Percentiles rank a stretch among this genome's conserved stretches.
These are phyloP conservation scores for Talaromyces amestolkiae DNA, from an alignment of 2,329 filamentous ascomycete species.

Conservation along the genomic window DNA sequence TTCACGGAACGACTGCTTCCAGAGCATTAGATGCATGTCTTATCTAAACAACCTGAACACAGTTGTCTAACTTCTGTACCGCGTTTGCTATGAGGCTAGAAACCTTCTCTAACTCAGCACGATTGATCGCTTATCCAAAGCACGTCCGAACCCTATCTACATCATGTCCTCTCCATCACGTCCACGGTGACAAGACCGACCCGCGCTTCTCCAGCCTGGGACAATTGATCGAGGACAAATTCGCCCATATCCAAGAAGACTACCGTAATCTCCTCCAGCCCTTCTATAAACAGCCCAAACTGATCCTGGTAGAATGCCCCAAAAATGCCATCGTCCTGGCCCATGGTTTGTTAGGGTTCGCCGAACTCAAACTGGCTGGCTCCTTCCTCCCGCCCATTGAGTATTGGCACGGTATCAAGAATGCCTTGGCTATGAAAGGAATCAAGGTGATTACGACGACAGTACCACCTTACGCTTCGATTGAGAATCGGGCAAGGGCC, in stretches of 20 bases:
- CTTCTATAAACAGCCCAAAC: not conserved
- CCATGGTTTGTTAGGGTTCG: constrained; percentile 65
- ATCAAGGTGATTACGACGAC: constrained; percentile 61
- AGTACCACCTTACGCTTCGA: constrained; percentile 59
- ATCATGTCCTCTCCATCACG: not conserved
- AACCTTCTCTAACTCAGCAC: not conserved
- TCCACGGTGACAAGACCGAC: constrained; percentile 31
- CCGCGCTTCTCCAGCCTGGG: constrained; percentile 53
- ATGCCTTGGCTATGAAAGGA: constrained; percentile 55
- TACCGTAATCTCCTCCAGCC: constrained; percentile 48
- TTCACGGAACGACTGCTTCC: not conserved
- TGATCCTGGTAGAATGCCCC: constrained; percentile 37
- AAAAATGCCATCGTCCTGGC: constrained; percentile 62
- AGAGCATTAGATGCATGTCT: not conserved
- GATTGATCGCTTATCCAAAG: not conserved
- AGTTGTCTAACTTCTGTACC: not conserved
- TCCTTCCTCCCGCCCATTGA: constrained; percentile 56
- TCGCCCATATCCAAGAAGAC: constrained; percentile 55
- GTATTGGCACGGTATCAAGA: constrained; percentile 64
- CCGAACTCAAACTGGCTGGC: constrained; percentile 58
- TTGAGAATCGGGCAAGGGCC: constrained; percentile 56
- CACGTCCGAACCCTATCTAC: not conserved
- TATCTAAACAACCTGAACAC: not conserved
- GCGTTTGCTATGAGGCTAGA: constrained; percentile 13
- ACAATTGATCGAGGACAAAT: constrained; percentile 59